Base-by-base conservation (phyloP, 2,329 filamentous ascomycete genomes). In the Neonectria magnoliae region DNA sequence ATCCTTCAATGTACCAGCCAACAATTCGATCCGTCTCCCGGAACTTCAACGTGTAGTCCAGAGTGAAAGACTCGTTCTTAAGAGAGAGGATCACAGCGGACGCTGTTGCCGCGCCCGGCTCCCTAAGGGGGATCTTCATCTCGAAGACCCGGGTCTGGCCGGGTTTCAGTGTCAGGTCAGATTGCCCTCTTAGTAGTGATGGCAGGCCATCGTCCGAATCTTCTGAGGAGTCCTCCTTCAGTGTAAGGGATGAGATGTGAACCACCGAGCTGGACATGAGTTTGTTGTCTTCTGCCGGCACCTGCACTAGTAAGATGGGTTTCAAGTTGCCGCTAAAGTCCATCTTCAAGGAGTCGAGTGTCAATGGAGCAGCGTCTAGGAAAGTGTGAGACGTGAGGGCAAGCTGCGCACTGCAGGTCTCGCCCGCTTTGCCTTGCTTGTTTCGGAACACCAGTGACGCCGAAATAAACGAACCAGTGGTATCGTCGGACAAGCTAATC, bases 101-200 rank as follows among this genome's bases (percentile, higher is more conserved):
- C 4, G 92, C 89, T 52, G 85, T 88, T 1, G 91, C 89, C 60
- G 93, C 87, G n/a, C 93, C 94, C 3, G 94, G 88, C 78, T 98
- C 94, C 63, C 93, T 89, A 16, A 97, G 85, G 2, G 90, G 87
- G 62, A 93, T 87, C 9, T 85, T 86, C 71, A 97, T 84, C 70
- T 92, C 88, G 66, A 92, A 91, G 1, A 94, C 87, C 57, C 87
- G 88, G 9, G 85, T 91, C 65, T 92, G 87, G 0, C 89, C 89
- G 14, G 93, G 87, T 11, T 80, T 77, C 47, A 98, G 79, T 0
- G 84, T 88, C 59, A 98, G 79, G 76, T 94, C 84, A 9, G 87
- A 85, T 11, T 80, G 73, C 1, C 91, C 91, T 42, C 79, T 77
- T 57, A 90, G 80, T 51, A 83, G 68, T 8, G 74, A 70, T 3